Percentiles rank a stretch among this genome's conserved stretches.
Evolutionary conservation across 768 basidiomycete species (phyloP).

Genomic region (Boletales sp.): DNA sequence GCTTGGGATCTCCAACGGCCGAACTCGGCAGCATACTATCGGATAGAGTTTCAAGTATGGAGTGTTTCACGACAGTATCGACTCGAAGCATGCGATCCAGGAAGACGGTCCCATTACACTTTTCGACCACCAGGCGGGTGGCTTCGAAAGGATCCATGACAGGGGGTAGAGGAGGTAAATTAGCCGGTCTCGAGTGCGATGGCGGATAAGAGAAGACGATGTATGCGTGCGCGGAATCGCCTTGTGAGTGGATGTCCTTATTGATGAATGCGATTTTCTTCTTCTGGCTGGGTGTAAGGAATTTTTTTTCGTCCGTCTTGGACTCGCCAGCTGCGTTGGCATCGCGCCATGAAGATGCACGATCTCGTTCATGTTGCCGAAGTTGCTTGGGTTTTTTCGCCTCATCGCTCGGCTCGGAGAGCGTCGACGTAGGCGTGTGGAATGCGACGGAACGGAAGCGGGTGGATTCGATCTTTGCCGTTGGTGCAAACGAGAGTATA

Average conservation of each 20-base stretch:
- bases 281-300: constrained; percentile 80
- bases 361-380: constrained; percentile 53
- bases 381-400: constrained; percentile 29
- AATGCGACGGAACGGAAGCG: constrained; percentile 95
- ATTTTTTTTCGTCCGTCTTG: constrained; percentile 54
- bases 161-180: constrained; percentile 47
- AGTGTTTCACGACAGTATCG: constrained; percentile 51
- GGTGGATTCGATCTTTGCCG: constrained; percentile 83
- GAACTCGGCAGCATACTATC: constrained; percentile 22
- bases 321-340: constrained; percentile 42
- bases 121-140: constrained; percentile 52
- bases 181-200: constrained; percentile 40
- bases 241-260: constrained; percentile 79
- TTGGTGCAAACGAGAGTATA: constrained; percentile 65
- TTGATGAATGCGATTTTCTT: constrained; percentile 94
- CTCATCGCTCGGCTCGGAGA: constrained; percentile 39
- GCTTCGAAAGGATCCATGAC: constrained; percentile 70
- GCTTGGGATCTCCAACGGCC: constrained; percentile 61
- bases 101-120: constrained; percentile 68
- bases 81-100: constrained; percentile 77
- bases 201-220: constrained; percentile 79
- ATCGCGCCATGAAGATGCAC: constrained; percentile 56
- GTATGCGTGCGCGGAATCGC: constrained; percentile 81
- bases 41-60: constrained; percentile 19
- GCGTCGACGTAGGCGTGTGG: constrained; percentile 69